Evolutionary conservation across 495 filamentous ascomycete genomes (phyloP).

Genomic region (Xylaria curta): DNA sequence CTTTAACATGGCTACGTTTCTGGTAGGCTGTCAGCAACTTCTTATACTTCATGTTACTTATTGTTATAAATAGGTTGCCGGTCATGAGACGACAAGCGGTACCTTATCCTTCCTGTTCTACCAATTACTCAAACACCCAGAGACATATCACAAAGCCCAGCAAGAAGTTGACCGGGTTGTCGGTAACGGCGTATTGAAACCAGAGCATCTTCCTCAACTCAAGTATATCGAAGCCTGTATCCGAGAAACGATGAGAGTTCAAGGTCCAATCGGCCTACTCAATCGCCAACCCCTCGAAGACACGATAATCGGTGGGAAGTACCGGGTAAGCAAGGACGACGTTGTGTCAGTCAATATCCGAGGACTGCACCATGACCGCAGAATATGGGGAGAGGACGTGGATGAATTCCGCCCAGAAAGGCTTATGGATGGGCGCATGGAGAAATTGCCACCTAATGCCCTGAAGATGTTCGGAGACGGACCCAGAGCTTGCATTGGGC

Average conservation of each 20-base stretch:
- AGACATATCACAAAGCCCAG: slow-evolving; percentile 41
- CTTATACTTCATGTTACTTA: neutral
- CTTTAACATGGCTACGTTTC: slow-evolving; percentile 68
- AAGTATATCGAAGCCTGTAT: slow-evolving; percentile 63
- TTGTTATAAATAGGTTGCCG: slow-evolving; percentile 32
- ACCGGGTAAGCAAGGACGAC: slow-evolving; percentile 61
- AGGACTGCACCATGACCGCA: slow-evolving; percentile 53
- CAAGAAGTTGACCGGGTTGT: slow-evolving; percentile 56
- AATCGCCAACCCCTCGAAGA: slow-evolving; percentile 18
- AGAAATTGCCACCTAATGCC: slow-evolving; percentile 49
- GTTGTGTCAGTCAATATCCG: slow-evolving; percentile 57
- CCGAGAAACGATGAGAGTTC: slow-evolving; percentile 67
- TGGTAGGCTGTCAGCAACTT: slow-evolving; percentile 49
- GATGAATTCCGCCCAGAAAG: slow-evolving; percentile 52
- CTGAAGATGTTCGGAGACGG: slow-evolving; percentile 67
- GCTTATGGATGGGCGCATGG: slow-evolving; percentile 59
- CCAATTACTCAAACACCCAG: slow-evolving; percentile 44
- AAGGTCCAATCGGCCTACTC: slow-evolving; percentile 64
- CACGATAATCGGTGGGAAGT: slow-evolving; percentile 62
- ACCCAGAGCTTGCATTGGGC: slow-evolving; percentile 42
- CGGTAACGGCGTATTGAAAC: slow-evolving; percentile 60
- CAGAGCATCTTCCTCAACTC: slow-evolving; percentile 66
- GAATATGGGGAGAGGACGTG: slow-evolving; percentile 39
- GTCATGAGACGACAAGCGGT: slow-evolving; percentile 68
- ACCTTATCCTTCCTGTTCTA: slow-evolving; percentile 49